Evolutionary conservation across 2,329 filamentous ascomycete genomes (phyloP).

Genomic region (Calonectria pseudoreteaudii): DNA sequence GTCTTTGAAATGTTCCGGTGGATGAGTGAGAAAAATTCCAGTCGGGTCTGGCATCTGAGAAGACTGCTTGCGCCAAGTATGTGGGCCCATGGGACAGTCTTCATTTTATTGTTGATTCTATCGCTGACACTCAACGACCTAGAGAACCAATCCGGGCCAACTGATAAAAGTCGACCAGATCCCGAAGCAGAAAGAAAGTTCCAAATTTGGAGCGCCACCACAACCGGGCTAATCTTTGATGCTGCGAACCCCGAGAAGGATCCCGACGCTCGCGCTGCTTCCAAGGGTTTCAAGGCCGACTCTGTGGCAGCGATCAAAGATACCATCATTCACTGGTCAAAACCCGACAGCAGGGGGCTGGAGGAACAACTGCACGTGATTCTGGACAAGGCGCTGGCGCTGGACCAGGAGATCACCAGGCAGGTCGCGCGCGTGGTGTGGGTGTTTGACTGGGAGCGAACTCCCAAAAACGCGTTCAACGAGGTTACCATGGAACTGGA

Average conservation of each 20-base stretch:
- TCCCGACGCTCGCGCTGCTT: background rate
- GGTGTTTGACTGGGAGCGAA: background rate
- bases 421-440: conserved; percentile 2
- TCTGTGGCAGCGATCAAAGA: background rate
- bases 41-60: background rate
- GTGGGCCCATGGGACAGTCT: background rate
- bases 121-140: background rate
- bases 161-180: background rate
- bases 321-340: conserved; percentile 1
- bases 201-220: conserved; percentile 14
- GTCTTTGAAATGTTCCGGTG: conserved; percentile 2
- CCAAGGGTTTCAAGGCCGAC: background rate
- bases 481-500: conserved; percentile 3
- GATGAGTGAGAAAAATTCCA: background rate
- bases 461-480: background rate
- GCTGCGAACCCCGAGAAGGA: background rate
- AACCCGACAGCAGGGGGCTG: background rate
- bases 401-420: conserved; percentile 7
- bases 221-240: background rate
- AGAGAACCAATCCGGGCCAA: background rate
- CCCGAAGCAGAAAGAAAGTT: conserved; percentile 19
- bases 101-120: background rate
- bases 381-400: background rate
- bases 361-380: conserved; percentile 3
- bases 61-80: background rate